Base-by-base conservation (phyloP, 2,329 filamentous ascomycete genomes). In the Westerdykella aurantiaca region DNA sequence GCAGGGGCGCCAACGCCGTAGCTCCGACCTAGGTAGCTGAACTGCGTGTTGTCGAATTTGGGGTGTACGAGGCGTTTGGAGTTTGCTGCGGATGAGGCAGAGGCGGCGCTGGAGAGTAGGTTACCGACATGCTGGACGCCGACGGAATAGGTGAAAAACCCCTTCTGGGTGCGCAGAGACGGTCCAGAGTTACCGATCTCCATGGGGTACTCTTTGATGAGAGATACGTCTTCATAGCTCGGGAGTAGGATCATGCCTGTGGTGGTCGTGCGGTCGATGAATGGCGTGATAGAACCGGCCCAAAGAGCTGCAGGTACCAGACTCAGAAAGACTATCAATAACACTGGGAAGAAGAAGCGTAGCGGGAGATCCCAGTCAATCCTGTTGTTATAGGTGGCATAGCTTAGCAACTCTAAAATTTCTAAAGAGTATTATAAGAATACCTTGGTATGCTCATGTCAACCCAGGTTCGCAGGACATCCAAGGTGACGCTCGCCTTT, bases 1-100 rank as follows among this genome's bases (percentile, higher is more conserved):
- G 68, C 59, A n/a, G 71, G 63, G 38, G 68, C 67, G 43, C 69
- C 70, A 16, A 72, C 68, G 52, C 69, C 70, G 52, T 71, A 72
- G 1, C 69, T 66, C 52, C 71, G 66, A 37, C 56, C 56, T 5
- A 44, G 42, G 41, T 60, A 60, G 39, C 55, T 60, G 43, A 56
- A 61, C 17, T 54, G 56, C 1, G 56, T 56, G 37, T 58, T 60
- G 48, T 60, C 58, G 13, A 54, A 48, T 37, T 60, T 60, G n/a
- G 53, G 47, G 46, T 59, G 58, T 22, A 54, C 31, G 31, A 48
- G 47, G 5, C 43, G 45, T 2, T 38, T 47, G 9, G 31, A 43
- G 6, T 50, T 51, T 5, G 46, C 42, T 14, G 17, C 6, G 10
- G 56, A 56, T 4, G 56, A 59, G 14, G 57, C 56, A 16, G 53